Evolutionary conservation across 2,329 filamentous ascomycete genomes (phyloP).

Genomic region (Fusarium nisikadoi): DNA sequence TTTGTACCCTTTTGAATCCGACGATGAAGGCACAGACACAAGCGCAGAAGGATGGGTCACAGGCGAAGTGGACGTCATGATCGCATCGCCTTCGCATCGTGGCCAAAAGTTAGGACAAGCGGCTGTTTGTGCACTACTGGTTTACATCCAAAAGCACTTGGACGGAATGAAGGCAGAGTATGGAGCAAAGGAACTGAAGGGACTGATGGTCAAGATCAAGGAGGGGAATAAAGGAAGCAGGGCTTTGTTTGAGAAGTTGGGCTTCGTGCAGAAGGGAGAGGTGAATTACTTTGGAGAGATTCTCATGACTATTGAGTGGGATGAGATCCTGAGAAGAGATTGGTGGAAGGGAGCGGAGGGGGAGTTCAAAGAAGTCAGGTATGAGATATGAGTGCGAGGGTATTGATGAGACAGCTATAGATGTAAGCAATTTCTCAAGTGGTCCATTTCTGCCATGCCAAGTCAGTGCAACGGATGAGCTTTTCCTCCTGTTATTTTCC

Average conservation of each 20-base stretch:
- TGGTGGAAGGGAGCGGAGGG: slow-evolving; percentile 37
- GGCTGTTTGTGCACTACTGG: slow-evolving; percentile 74
- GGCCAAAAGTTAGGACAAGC: slow-evolving; percentile 72
- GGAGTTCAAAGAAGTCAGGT: slow-evolving; percentile 41
- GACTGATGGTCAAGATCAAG: slow-evolving; percentile 68
- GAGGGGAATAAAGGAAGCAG: slow-evolving; percentile 64
- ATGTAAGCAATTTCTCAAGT: background rate
- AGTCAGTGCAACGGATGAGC: background rate
- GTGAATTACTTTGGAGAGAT: slow-evolving; percentile 71
- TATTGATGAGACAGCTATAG: background rate
- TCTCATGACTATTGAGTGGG: slow-evolving; percentile 58
- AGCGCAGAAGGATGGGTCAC: slow-evolving; percentile 50
- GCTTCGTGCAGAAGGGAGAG: slow-evolving; percentile 61
- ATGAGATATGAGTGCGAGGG: slow-evolving; percentile 18
- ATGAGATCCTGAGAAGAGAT: slow-evolving; percentile 31
- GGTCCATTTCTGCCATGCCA: background rate
- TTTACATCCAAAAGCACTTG: slow-evolving; percentile 70
- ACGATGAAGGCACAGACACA: slow-evolving; percentile 51
- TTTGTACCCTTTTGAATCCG: slow-evolving; percentile 68
- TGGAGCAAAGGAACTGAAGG: slow-evolving; percentile 34
- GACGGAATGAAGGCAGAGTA: slow-evolving; percentile 63
- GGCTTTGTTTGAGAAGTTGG: slow-evolving; percentile 61
- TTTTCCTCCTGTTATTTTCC: fast-evolving
- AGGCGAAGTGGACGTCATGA: slow-evolving; percentile 90
- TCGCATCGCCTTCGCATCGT: slow-evolving; percentile 69